Evolutionary conservation across 352 stramenopile genomes (phyloP), one percentile per base, ranked within the genome.

Genomic region (Synura sp.): DNA sequence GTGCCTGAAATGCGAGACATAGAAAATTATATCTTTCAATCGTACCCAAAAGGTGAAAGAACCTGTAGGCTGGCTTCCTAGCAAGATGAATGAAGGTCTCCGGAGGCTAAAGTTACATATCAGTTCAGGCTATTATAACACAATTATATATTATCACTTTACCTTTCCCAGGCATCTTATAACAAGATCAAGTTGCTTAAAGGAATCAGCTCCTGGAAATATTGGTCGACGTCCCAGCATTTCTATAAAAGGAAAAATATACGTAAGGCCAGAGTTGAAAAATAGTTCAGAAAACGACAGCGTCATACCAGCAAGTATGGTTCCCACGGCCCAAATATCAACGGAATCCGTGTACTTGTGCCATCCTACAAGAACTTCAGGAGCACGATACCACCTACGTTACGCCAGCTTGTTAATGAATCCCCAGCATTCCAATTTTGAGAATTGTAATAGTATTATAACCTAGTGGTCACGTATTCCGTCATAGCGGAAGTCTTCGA

Each of bases 291-390:
- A 44, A 17, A 44, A 9, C 38, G 19, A 17, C 19, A 19, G 38
- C 19, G 19, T 19, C 9, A 9, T 44, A 44, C 38, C 42, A 27
- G 90, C 91, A 80, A 96, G 93, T 35, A 96, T 95, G 79, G 89
- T 94, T 0, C 91, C 91, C 27, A 93, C 87, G 17, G 88, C 93
- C 92, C 92, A 97, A 41, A 96, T 92, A 76, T 97, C 92, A 32
- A 97, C 82, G 32, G 82, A 75, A 22, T 78, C 73, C n/a, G 57
- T 80, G 36, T 86, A 88, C 19, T 81, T 75, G 9, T 49, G 49
- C 33, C 80, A 77, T 49, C 92, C 93, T 0, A 96, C 82, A 36
- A 97, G 83, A 34, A 97, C 85, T 83, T 97, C 92, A 0, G 92
- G 92, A 4, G 92, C 90, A 12, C 93, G 86, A 77, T 97, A 97